Base-by-base conservation (phyloP, 2,329 filamentous ascomycete species). In the Hypomyces rosellus region DNA sequence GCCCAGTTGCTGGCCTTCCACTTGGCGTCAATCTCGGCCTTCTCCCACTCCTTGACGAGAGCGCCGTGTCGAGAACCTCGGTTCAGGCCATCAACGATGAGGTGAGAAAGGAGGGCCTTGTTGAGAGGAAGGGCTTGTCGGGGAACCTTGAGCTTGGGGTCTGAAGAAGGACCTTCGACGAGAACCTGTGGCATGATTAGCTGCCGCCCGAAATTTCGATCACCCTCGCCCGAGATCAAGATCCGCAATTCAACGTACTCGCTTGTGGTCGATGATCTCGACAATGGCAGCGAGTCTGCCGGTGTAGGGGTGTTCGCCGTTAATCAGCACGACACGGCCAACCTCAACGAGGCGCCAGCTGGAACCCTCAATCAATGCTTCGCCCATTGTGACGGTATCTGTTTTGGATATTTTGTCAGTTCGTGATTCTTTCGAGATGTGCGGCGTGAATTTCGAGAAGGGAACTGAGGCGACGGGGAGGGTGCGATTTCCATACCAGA, bases 251-350 rank as follows among this genome's bases (percentile, higher is more conserved):
- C 46, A 70, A 89, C 93, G 73, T 95, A 99, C 93, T 78, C 93
- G 90, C 85, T 96, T 96, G 87, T 99, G 92, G 80, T 99, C 93
- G 79, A 99, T 93, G 76, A 99, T 97, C 85, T 99, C 92, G 76
- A 96, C 90, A 70, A 99, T 92, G 68, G 85, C 80, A 68, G 91
- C 95, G 67, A 97, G 84, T 73, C 88, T 88, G 78, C 91, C 91
- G 64, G 80, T 78, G 79, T 77, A 88, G 66, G 85, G 84, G 70
- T 90, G 87, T 71, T 82, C 77, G 68, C 74, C 75, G 75, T 89
- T 86, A 79, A 97, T 85, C 74, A 95, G 84, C 73, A 96, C 86
- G 70, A 99, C 85, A 73, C 93, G 90, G 85, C 93, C 93, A 75
- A 96, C 89, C 86, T 99, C 91, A 74, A 99, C 91, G 76, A 90